Base-by-base conservation (phyloP, 2,329 filamentous ascomycete genomes). In the Alternaria tenuissima region DNA sequence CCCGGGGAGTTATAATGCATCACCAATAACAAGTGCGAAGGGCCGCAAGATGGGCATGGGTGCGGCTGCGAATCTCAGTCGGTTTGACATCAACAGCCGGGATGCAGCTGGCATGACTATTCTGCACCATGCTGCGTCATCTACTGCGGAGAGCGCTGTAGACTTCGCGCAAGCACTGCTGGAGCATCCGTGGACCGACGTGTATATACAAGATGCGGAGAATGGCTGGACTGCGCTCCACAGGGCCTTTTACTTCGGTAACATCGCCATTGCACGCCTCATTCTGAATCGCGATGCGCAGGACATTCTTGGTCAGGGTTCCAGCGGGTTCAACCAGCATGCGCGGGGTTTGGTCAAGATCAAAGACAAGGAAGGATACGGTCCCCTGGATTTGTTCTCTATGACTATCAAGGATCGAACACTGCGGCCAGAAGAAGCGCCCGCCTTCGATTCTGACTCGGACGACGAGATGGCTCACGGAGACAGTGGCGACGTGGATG, bases 181-280 rank as follows among this genome's bases (percentile, higher is more conserved):
- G 47, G 89, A 93, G 22, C 89, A 96, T 72, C 92, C 93, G 1
- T 85, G 90, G 53, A 87, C 93, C 67, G 95, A 99, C 79, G 82
- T 98, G 8, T 95, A 97, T 72, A 83, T 86, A 3, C 94, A 96
- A 76, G 95, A 99, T 77, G 83, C 84, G 7, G 95, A 99, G 78
- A 98, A 91, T 78, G 94, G 94, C 44, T 99, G 95, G 95, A 99
- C 96, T 62, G 90, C 94, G 38, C 84, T 99, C 39, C 95, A 99
- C 75, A 88, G 95, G 70, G 92, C 94, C 7, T 84, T 98, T 42
- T 98, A 97, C 76, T 88, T 89, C 69, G 94, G 94, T 47, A 97
- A 97, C 73, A 88, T 95, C 52, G 89, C 91, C 7, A 90, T 96
- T 67, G 95, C 95, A 3, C 88, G 93, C 47, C 83, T 92, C 20